A percentile compares a stretch with the other conserved stretches of the same genome.
These are phyloP conservation scores for Brassica nigra DNA, from an alignment of 345 rosid genomes.

Conservation along the genomic window DNA sequence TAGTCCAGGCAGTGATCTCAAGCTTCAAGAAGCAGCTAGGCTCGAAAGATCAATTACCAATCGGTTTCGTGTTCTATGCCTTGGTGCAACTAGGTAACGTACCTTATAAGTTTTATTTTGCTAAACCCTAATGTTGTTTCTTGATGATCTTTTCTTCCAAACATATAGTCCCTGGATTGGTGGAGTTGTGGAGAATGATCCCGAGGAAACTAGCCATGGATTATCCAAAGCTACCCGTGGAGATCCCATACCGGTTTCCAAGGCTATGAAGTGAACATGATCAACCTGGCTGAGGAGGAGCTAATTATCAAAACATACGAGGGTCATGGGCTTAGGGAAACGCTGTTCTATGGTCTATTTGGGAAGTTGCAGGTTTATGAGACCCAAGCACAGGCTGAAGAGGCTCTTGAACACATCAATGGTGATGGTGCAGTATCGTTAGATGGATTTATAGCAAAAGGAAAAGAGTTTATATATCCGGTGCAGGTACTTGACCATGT, in stretches of 20 bases:
- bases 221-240: too few relatives aligned
- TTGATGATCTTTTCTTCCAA: too few relatives aligned
- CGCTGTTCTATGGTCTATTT: constrained; percentile 54
- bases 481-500: constrained; percentile 40
- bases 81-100: constrained; percentile 54
- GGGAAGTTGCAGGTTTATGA: constrained; percentile 60
- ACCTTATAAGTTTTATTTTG: too few relatives aligned
- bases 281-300: constrained; percentile 35
- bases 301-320: constrained; percentile 19
- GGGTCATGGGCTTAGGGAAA: constrained; percentile 61
- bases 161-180: too few relatives aligned
- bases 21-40: constrained; percentile 46
- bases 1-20: too few relatives aligned
- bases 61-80: constrained; percentile 56
- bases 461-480: constrained; percentile 49
- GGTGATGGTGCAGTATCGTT: constrained; percentile 57
- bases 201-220: too few relatives aligned
- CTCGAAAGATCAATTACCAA: constrained; percentile 46
- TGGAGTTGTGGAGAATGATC: too few relatives aligned
- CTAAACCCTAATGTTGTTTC: too few relatives aligned
- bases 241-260: too few relatives aligned
- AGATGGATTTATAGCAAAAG: constrained; percentile 61
- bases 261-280: too few relatives aligned
- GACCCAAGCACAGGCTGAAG: too few relatives aligned
- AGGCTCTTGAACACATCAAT: too few relatives aligned